Conservation (phyloP, 1,139 yeast species). For the Saccharomyces hybrid region DNA sequence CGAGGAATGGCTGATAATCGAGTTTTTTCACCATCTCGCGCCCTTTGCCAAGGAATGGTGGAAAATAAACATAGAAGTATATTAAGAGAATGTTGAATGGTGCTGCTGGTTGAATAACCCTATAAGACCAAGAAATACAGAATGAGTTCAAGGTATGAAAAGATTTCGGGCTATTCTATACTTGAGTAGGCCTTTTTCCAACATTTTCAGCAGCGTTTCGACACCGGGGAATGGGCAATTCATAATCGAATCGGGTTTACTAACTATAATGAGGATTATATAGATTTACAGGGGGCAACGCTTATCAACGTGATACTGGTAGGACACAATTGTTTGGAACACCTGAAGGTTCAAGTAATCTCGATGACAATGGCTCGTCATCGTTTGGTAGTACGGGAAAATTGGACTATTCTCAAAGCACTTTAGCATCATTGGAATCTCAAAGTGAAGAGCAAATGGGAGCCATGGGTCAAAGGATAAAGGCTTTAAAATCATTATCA, state of each 20-base stretch:
- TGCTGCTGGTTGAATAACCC: neutral
- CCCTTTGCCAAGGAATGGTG: neutral
- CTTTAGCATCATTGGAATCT: slow-evolving; percentile 65
- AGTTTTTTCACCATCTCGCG: neutral
- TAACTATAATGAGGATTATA: neutral
- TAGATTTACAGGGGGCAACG: slow-evolving; percentile 11
- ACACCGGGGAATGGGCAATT: neutral
- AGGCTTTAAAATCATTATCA: slow-evolving; percentile 63
- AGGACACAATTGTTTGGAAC: slow-evolving; percentile 31
- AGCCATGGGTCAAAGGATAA: slow-evolving; percentile 61
- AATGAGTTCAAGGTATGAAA: neutral
- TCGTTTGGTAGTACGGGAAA: slow-evolving; percentile 19
- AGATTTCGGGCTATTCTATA: neutral
- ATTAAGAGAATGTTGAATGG: neutral
- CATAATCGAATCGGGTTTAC: neutral
- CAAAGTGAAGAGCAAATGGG: slow-evolving; percentile 76
- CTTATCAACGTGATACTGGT: slow-evolving; percentile 27
- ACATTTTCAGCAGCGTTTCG: neutral
- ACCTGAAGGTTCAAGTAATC: slow-evolving; percentile 7
- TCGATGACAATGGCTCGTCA: slow-evolving; percentile 15
- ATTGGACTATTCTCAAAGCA: slow-evolving; percentile 38
- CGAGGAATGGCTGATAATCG: neutral
- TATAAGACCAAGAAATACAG: neutral
- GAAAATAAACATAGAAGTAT: neutral
- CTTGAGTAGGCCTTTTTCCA: neutral